phyloP scores from a whole-genome alignment of 345 rosid genomes.

The Populus davidiana region DNA sequence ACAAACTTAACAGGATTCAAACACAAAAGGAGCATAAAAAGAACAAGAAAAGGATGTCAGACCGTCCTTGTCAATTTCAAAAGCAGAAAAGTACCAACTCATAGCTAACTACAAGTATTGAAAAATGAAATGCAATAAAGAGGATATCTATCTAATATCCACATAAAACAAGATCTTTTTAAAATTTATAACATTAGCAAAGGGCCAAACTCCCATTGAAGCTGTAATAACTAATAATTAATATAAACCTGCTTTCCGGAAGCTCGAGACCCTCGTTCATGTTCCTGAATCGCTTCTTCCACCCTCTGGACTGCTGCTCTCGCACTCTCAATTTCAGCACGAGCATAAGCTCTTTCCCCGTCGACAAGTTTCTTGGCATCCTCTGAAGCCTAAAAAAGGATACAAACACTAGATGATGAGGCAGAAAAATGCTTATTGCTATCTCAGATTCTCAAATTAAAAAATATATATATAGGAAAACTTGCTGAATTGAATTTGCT shows the following conservation, averaged over 20 bases:
- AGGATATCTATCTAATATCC: neutral
- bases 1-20: conserved; percentile 6
- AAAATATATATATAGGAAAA: neutral
- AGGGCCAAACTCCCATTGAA: neutral
- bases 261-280: conserved; percentile 70
- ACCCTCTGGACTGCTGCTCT: conserved; percentile 97
- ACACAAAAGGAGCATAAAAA: neutral
- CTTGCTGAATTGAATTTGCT: neutral
- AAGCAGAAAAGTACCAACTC: neutral
- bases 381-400: conserved; percentile 70
- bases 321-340: conserved; percentile 94
- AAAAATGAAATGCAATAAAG: neutral
- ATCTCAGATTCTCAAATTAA: neutral
- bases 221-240: neutral
- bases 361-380: conserved; percentile 96
- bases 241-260: conserved; percentile 62
- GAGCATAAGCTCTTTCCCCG: conserved; percentile 94
- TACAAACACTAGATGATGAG: neutral
- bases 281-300: conserved; percentile 89
- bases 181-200: neutral
- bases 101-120: neutral
- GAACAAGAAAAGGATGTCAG: neutral
- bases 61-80: neutral
- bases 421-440: neutral
- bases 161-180: neutral